Evolutionary conservation across 2,329 filamentous ascomycete species (phyloP).

Genomic region (Harringtonia lauricola): DNA sequence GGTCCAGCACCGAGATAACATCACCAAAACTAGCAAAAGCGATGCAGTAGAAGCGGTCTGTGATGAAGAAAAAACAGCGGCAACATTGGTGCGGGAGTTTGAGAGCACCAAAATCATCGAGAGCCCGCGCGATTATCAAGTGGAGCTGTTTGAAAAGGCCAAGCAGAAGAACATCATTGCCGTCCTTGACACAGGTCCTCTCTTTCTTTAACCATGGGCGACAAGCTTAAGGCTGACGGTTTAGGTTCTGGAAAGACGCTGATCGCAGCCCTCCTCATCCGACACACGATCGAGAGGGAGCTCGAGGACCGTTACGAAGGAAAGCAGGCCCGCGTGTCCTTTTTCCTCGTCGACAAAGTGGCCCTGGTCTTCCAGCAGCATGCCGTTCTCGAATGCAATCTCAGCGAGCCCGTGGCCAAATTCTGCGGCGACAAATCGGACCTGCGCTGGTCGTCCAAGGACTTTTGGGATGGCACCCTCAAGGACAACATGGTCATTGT

Average conservation of each 20-base stretch:
- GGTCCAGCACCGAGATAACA: slow-evolving; percentile 23
- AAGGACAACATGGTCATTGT: slow-evolving; percentile 71
- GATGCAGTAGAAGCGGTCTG: slow-evolving; percentile 13
- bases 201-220: neutral
- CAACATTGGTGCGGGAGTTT: slow-evolving; percentile 22
- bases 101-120: slow-evolving; percentile 49
- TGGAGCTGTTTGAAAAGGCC: slow-evolving; percentile 81
- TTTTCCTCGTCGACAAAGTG: slow-evolving; percentile 88
- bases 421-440: slow-evolving; percentile 61
- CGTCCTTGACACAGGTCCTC: slow-evolving; percentile 83
- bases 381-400: slow-evolving; percentile 67
- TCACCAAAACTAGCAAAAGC: slow-evolving; percentile 13
- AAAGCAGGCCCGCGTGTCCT: slow-evolving; percentile 54
- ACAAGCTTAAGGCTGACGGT: too few species aligned
- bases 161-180: slow-evolving; percentile 82
- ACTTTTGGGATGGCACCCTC: slow-evolving; percentile 41
- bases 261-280: slow-evolving; percentile 81
- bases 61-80: slow-evolving; percentile 21
- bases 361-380: slow-evolving; percentile 85
- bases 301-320: slow-evolving; percentile 55
- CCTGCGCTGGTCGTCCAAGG: slow-evolving; percentile 23
- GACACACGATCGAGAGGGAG: slow-evolving; percentile 66
- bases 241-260: slow-evolving; percentile 84
- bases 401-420: slow-evolving; percentile 62
- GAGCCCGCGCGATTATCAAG: slow-evolving; percentile 79